These are phyloP conservation scores for Cladophialophora immunda DNA, from an alignment of 2,329 filamentous ascomycete species.

Conservation along the genomic window DNA sequence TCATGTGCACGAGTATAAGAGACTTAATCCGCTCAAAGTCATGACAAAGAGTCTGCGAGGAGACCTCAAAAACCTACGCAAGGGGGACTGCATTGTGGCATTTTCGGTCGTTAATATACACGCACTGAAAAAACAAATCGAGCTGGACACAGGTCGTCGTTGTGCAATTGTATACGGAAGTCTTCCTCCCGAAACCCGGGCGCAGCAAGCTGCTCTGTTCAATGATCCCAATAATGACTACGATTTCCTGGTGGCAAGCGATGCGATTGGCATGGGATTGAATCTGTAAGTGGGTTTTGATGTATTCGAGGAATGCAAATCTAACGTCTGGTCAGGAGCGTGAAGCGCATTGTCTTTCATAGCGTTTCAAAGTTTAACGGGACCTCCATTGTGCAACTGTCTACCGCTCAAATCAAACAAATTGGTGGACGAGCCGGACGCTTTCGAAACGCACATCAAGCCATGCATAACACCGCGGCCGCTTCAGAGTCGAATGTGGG, in stretches of 20 bases:
- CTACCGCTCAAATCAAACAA: constrained; percentile 85
- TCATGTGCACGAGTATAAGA: constrained; percentile 81
- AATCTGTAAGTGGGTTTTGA: constrained; percentile 71
- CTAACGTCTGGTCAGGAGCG: constrained; percentile 59
- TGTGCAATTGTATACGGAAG: constrained; percentile 94
- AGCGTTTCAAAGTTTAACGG: constrained; percentile 77
- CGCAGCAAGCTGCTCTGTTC: constrained; percentile 89
- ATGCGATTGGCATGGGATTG: constrained; percentile 96
- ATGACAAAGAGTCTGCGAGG: constrained; percentile 70
- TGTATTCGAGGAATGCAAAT: constrained; percentile 15
- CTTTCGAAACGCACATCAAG: constrained; percentile 75
- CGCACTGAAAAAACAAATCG: constrained; percentile 78
- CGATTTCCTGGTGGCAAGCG: constrained; percentile 90
- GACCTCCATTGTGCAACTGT: constrained; percentile 63
- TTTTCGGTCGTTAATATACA: constrained; percentile 88
- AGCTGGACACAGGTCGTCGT: constrained; percentile 76
- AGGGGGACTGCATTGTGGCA: constrained; percentile 88
- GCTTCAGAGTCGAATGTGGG: constrained; percentile 61
- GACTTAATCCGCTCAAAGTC: constrained; percentile 78
- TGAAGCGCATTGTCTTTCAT: constrained; percentile 91
- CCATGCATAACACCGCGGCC: constrained; percentile 41
- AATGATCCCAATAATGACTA: constrained; percentile 97
- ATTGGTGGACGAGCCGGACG: constrained; percentile 93
- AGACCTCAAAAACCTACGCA: constrained; percentile 73
- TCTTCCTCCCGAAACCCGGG: constrained; percentile 89